Conservation (phyloP, 2,329 filamentous ascomycete species). For the Penicillium oxalicum region DNA sequence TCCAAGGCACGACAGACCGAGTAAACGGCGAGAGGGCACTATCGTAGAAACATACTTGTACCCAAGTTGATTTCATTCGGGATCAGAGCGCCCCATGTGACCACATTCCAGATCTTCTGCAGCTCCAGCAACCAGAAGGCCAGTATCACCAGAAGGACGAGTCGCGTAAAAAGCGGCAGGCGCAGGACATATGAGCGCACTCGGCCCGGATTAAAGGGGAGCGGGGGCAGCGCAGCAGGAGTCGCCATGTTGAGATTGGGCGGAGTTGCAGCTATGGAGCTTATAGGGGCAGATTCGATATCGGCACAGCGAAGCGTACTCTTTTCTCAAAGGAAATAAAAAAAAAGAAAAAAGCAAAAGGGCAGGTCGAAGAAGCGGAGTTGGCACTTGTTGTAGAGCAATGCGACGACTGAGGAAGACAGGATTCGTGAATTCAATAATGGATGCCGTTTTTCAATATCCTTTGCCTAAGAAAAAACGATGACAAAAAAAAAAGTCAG, state of each 20-base stretch:
- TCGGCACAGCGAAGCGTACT: not conserved
- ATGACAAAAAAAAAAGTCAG: too few species aligned
- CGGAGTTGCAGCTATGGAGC: not conserved
- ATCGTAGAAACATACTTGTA: conserved; percentile 54
- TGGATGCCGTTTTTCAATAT: too few species aligned
- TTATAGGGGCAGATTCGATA: too few species aligned
- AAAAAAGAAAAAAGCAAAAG: too few species aligned
- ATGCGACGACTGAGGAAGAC: too few species aligned
- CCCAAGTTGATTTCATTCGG: conserved; percentile 67
- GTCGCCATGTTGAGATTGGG: conserved; percentile 36
- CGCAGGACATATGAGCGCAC: conserved; percentile 76
- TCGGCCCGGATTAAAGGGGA: conserved; percentile 64
- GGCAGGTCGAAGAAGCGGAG: too few species aligned
- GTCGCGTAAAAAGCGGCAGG: conserved; percentile 80
- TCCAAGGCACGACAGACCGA: not conserved
- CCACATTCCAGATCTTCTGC: conserved; percentile 64
- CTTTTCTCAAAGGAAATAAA: too few species aligned
- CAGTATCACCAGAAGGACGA: conserved; percentile 60
- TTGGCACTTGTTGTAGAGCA: too few species aligned
- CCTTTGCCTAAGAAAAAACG: too few species aligned
- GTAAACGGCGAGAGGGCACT: not conserved
- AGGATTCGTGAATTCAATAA: too few species aligned
- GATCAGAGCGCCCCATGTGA: conserved; percentile 71
- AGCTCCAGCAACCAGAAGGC: conserved; percentile 64
- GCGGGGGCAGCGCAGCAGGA: conserved; percentile 44